Evolutionary conservation across 1,139 yeast genomes (phyloP).

Genomic region (Debaryomyces nepalensis): DNA sequence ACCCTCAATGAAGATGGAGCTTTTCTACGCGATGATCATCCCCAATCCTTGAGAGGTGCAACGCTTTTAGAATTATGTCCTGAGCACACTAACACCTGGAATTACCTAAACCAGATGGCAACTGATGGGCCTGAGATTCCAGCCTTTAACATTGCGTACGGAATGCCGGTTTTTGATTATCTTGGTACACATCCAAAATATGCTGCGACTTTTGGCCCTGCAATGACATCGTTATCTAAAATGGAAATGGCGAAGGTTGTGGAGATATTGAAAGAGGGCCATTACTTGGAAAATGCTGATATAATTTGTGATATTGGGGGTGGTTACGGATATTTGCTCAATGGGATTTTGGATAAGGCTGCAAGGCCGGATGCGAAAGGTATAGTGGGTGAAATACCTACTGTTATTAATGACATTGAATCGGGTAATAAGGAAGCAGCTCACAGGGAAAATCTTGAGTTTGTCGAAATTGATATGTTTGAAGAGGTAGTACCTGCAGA

Average conservation of each 20-base stretch:
- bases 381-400: background rate
- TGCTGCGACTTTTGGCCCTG: background rate
- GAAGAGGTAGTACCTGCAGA: background rate
- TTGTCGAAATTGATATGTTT: background rate
- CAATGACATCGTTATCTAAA: background rate
- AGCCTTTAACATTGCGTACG: background rate
- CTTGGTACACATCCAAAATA: background rate
- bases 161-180: background rate
- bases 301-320: constrained; percentile 5
- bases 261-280: background rate
- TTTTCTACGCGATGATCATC: background rate
- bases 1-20: background rate
- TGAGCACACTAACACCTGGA: background rate
- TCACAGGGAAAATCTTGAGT: background rate
- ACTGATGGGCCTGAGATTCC: background rate
- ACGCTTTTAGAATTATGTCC: background rate
- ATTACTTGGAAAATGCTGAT: background rate
- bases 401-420: background rate
- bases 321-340: background rate
- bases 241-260: background rate
- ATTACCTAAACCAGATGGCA: background rate
- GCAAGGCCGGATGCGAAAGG: background rate
- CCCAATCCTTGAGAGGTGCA: background rate
- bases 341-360: background rate
- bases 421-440: background rate